Percentiles rank a stretch among this genome's conserved stretches.
These are phyloP conservation scores for Drechslera avenae DNA, from an alignment of 2,329 filamentous ascomycete species.

Conservation along the genomic window DNA sequence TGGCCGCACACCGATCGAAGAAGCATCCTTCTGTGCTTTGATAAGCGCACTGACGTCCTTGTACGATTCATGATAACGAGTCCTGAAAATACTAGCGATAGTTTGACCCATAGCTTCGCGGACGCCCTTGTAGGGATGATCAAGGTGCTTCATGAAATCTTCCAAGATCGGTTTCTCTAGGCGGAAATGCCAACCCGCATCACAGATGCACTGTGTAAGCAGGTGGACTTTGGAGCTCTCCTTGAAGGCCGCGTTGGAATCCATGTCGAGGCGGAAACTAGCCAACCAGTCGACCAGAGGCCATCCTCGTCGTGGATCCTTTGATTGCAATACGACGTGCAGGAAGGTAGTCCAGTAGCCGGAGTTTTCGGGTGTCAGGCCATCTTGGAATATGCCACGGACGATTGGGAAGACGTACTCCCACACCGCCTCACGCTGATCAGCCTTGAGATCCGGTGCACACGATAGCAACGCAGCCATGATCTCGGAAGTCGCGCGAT, in stretches of 20 bases:
- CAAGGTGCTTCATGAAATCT: conserved; percentile 87
- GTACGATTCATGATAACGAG: conserved; percentile 93
- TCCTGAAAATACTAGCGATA: conserved; percentile 85
- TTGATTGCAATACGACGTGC: conserved; percentile 83
- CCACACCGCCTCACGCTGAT: conserved; percentile 80
- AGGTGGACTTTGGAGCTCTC: conserved; percentile 96
- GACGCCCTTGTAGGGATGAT: conserved; percentile 97
- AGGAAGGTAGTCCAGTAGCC: conserved; percentile 95
- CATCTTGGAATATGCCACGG: conserved; percentile 84
- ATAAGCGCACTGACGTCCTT: conserved; percentile 76
- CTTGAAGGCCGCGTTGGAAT: conserved; percentile 96
- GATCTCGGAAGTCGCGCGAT: conserved; percentile 93
- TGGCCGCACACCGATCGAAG: conserved; percentile 81
- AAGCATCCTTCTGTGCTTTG: conserved; percentile 75
- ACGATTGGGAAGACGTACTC: conserved; percentile 88
- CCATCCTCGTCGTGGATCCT: conserved; percentile 85
- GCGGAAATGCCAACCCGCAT: conserved; percentile 95
- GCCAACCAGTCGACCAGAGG: conserved; percentile 84
- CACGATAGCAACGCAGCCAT: conserved; percentile 82
- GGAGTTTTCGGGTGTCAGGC: conserved; percentile 90
- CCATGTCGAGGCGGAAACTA: conserved; percentile 88
- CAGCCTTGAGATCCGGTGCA: conserved; percentile 75
- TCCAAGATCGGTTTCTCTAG: conserved; percentile 84
- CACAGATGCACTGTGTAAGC: conserved; percentile 83
- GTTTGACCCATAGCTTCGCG: conserved; percentile 92